These are phyloP conservation scores for Climacium dendroides DNA, from an alignment of 225 moss, liverwort and hornwort species.

Conservation along the genomic window DNA sequence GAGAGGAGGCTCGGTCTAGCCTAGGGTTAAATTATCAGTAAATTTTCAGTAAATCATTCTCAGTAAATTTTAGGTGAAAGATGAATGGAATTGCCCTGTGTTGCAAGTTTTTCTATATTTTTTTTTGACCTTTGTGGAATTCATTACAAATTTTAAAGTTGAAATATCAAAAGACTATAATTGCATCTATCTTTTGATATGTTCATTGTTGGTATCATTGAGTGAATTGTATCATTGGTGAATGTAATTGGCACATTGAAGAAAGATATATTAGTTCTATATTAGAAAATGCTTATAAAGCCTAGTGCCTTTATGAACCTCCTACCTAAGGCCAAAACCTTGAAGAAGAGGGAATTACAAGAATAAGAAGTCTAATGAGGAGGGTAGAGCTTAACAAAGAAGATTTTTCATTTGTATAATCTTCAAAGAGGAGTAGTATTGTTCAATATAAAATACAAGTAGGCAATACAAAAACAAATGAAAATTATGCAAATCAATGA, in stretches of 20 bases:
- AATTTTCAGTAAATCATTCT: not conserved
- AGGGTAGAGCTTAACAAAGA: rapidly evolving
- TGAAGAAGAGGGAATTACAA: not conserved
- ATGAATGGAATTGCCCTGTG: not conserved
- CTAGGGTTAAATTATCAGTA: too few relatives aligned
- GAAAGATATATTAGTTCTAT: not conserved
- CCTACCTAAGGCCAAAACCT: rapidly evolving
- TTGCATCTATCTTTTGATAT: not conserved
- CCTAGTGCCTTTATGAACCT: rapidly evolving
- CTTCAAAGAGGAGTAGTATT: rapidly evolving
- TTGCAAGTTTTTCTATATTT: not conserved
- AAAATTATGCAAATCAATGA: not conserved
- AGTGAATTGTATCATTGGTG: too few relatives aligned
- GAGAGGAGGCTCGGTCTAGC: not conserved
- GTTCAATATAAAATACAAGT: not conserved
- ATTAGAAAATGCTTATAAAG: rapidly evolving
- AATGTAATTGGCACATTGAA: not conserved
- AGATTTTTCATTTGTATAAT: not conserved
- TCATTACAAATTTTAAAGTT: not conserved
- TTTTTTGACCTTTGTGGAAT: not conserved
- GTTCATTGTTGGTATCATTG: too few relatives aligned
- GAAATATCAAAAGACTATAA: rapidly evolving
- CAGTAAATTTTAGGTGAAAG: not conserved
- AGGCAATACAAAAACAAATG: not conserved
- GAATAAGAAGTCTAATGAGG: not conserved